These are phyloP conservation scores for Phaeosphaeriaceae sp. DNA, from an alignment of 2,329 filamentous ascomycete species.

Conservation along the genomic window DNA sequence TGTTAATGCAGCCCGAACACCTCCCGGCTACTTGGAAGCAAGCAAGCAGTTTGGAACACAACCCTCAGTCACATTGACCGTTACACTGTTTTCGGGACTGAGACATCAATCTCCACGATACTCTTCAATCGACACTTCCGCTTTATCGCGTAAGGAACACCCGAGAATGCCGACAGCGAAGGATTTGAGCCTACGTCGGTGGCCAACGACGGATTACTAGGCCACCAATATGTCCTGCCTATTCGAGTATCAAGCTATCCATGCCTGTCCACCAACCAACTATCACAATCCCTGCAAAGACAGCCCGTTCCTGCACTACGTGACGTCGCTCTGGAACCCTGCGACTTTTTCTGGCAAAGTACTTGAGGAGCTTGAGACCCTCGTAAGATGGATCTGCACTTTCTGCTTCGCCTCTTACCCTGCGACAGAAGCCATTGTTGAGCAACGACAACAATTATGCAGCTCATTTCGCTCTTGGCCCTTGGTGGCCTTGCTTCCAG, in stretches of 20 bases:
- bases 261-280: slow-evolving; percentile 4
- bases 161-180: background rate
- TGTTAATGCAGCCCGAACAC: background rate
- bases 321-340: slow-evolving; percentile 1
- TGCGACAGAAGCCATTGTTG: slow-evolving; percentile 2
- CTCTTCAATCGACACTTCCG: background rate
- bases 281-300: slow-evolving; percentile 17
- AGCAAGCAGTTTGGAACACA: background rate
- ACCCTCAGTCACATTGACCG: background rate
- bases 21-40: background rate
- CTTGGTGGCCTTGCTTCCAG: slow-evolving; percentile 36
- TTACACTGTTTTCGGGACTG: background rate
- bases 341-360: background rate
- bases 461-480: slow-evolving; percentile 42
- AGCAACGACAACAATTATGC: slow-evolving; percentile 29
- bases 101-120: background rate
- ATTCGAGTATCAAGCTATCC: slow-evolving; percentile 16
- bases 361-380: background rate
- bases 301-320: background rate
- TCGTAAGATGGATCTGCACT: background rate
- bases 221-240: slow-evolving; percentile 17
- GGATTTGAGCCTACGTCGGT: background rate
- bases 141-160: background rate
- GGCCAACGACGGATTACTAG: background rate
- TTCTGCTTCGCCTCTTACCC: background rate